A percentile compares a stretch with the other conserved stretches of the same genome.
Conservation (phyloP, 208 protist species). For the Trypanosoma cruzi region DNA sequence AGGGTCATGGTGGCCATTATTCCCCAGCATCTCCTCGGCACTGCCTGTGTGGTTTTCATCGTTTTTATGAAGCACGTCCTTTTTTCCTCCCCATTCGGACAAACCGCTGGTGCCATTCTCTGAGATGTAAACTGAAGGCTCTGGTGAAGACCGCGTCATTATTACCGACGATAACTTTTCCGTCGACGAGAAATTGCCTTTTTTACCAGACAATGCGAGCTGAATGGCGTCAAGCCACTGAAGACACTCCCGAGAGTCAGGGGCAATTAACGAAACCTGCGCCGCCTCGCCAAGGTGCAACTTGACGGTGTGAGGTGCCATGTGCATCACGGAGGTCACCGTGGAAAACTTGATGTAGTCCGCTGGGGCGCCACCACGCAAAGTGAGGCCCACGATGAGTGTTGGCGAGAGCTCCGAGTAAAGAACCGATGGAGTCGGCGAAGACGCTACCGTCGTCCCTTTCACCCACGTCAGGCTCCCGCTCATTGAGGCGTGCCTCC, state of each 20-base stretch:
- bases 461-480: constrained; percentile 34
- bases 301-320: constrained; percentile 6
- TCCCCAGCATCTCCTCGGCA: not conserved
- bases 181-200: not conserved
- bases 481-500: constrained; percentile 31
- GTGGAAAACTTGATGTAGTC: constrained; percentile 37
- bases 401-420: constrained; percentile 39
- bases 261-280: constrained; percentile 23
- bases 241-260: constrained; percentile 9
- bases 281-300: constrained; percentile 1
- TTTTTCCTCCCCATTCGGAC: not conserved
- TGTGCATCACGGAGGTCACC: constrained; percentile 12
- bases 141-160: not conserved
- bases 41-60: not conserved
- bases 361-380: constrained; percentile 21
- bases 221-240: constrained; percentile 32
- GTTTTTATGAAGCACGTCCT: not conserved
- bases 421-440: constrained; percentile 6
- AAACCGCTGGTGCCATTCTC: not conserved
- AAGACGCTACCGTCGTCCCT: not conserved
- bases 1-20: not conserved
- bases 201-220: constrained; percentile 9
- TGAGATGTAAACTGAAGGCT: not conserved
- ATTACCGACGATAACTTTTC: not conserved
- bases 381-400: constrained; percentile 28